Evolutionary conservation across 306 rosid species (phyloP).

Genomic region (Corylus americana): DNA sequence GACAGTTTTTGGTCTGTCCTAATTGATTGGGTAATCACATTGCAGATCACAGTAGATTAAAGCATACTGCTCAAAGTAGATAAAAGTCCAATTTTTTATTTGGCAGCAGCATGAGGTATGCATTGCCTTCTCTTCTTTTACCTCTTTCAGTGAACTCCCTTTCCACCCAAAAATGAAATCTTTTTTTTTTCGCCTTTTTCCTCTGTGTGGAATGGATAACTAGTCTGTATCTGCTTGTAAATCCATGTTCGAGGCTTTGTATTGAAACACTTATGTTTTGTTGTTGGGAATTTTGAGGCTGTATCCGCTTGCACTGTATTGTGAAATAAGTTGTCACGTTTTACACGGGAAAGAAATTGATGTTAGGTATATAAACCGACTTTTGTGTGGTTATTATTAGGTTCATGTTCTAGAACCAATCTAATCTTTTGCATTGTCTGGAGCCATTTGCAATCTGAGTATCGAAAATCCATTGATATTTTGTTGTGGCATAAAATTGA

Average conservation of each 20-base stretch:
- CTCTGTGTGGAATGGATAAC: background rate
- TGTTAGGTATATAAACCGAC: background rate
- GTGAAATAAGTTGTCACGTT: background rate
- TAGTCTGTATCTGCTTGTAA: conserved; percentile 16
- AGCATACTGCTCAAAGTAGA: conserved; percentile 22
- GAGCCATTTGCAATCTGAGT: background rate
- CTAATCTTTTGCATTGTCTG: background rate
- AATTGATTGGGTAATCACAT: background rate
- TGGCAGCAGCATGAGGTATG: conserved; percentile 26
- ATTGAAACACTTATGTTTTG: background rate
- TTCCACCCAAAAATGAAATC: background rate
- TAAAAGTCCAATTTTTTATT: conserved; percentile 10
- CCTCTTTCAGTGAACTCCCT: background rate
- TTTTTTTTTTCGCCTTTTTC: background rate
- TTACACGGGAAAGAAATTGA: background rate
- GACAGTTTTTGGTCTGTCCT: conserved; percentile 11
- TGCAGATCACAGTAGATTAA: conserved; percentile 12
- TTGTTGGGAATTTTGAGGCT: background rate
- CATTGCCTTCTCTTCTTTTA: conserved; percentile 7
- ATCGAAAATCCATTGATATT: background rate
- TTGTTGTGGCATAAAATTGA: no score
- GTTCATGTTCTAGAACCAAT: background rate
- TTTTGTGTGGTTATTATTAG: no score
- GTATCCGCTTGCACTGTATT: background rate
- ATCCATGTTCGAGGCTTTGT: background rate